Evolutionary conservation across 2,329 filamentous ascomycete genomes (phyloP), one percentile per base, ranked within the genome.

Genomic region (Trichoderma polysporum): DNA sequence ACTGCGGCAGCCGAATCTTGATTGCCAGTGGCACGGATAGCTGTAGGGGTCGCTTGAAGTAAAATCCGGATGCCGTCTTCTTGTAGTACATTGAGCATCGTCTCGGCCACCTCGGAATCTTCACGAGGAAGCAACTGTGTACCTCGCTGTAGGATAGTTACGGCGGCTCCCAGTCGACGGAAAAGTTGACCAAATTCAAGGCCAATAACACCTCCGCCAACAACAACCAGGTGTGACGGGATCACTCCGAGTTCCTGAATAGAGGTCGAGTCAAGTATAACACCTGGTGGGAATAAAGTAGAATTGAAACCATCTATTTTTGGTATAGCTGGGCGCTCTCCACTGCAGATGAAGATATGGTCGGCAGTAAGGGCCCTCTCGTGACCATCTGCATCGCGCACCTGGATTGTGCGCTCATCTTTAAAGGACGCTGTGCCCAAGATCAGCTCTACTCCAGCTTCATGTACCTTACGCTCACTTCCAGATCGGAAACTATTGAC

Each of bases 161-260:
- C 83, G 33, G 79, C 73, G 3, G 82, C 77, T 0, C 84, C 84
- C 15, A 86, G 73, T 19, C 84, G 77, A 1, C 79, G 75, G 73
- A 85, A 83, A 29, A 85, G 76, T 73, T 86, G 84, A 2, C 79
- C 83, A 68, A 86, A 86, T 70, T 86, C 84, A 12, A 86, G 74
- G 1, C 83, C 84, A 35, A 86, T 78, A 66, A 84, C 84, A 4
- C 84, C 84, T 4, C 84, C 84, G 1, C 84, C 84, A n/a, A 86
- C 68, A 1, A 86, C 79, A 39, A 85, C 73, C 3, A 86, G 76
- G 73, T 84, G 82, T 13, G 75, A 71, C 2, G 84, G 84, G 2
- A 62, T 79, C 13, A 74, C 72, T 17, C 72, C 77, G 4, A 85
- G 74, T 68, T 85, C 83, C 74, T 82, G 79, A 49, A 85, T 77